Base-by-base conservation (phyloP, 1,284 basidiomycete species). In the Irpex sp. region DNA sequence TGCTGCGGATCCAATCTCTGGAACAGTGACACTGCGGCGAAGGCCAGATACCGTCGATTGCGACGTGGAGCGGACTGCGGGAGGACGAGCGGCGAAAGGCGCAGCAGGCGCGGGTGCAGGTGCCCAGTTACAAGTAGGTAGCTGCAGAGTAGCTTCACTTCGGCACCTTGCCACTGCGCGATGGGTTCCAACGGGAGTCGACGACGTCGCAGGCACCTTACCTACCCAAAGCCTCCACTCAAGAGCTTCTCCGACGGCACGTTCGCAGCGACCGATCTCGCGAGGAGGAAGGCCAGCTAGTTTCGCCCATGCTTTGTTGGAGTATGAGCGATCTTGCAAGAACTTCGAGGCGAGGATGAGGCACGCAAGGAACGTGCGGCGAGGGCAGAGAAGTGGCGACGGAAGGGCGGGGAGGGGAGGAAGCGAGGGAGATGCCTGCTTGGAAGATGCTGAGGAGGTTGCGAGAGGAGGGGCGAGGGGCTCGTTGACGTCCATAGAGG, bases 281-380 rank as follows among this genome's bases (percentile, higher is more conserved):
- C 88, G 80, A 7, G 91, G 85, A 0, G 88, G 87, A 3, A 93
- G 81, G 37, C 92, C 91, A 26, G 89, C 91, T 1, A 93, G 80
- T 72, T 94, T 94, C 5, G 92, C 88, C 95, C 95, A 97, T 17
- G 95, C 94, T 19, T 88, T 85, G 74, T 97, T 97, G 13, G 92
- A 94, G 72, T 96, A 97, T 61, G 92, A 94, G 62, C 92, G 89
- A 72, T 98, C 96, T 78, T 96, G 94, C 63, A 92, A 86, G 75
- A 96, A 97, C 74, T 98, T 97, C 34, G 91, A 91, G 0, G 95
- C 94, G 54, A 94, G 81, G 66, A 97, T 94, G 44, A 97, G 79
- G 0, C 93, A 88, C 0, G 94, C 94, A 6, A 97, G 81, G 76
- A 97, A 97, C 1, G 94, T 88, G 49, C 94, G 85, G 17, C 94